These are phyloP conservation scores for Musa itinerans DNA, from an alignment of 176 grass and related monocot species.

Conservation along the genomic window DNA sequence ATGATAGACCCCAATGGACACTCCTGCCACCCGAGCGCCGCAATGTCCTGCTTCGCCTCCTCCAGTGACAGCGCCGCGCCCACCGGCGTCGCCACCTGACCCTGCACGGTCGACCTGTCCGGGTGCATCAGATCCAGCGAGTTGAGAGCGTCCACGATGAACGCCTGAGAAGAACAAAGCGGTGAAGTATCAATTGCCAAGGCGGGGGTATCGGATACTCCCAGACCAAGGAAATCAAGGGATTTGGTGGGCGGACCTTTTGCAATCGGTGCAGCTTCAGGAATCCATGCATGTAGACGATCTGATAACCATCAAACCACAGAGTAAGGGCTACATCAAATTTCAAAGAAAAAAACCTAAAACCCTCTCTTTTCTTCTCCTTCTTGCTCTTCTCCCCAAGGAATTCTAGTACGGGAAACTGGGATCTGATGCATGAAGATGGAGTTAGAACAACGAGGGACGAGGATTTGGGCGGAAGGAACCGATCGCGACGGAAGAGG, in stretches of 20 bases:
- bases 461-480: background rate
- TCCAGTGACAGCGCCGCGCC: conserved; percentile 30
- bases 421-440: no score
- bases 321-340: background rate
- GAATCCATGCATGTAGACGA: conserved; percentile 67
- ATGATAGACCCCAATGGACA: conserved; percentile 52
- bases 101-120: conserved; percentile 34
- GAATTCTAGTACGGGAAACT: no score
- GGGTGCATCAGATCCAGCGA: conserved; percentile 44
- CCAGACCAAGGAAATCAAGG: background rate
- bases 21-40: conserved; percentile 53
- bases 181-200: background rate
- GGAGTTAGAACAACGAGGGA: no score
- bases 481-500: background rate
- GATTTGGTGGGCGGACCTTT: conserved; percentile 25
- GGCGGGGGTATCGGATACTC: no score
- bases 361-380: no score
- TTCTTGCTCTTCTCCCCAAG: no score
- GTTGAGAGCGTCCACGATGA: conserved; percentile 38
- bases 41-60: conserved; percentile 34
- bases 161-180: conserved; percentile 7
- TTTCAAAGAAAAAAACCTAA: background rate
- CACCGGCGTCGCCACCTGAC: background rate
- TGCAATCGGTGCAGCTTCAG: conserved; percentile 15
- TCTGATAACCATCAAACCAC: conserved; percentile 23